Conservation (phyloP, 495 filamentous ascomycete genomes). For the Talaromyces trachyspermus region DNA sequence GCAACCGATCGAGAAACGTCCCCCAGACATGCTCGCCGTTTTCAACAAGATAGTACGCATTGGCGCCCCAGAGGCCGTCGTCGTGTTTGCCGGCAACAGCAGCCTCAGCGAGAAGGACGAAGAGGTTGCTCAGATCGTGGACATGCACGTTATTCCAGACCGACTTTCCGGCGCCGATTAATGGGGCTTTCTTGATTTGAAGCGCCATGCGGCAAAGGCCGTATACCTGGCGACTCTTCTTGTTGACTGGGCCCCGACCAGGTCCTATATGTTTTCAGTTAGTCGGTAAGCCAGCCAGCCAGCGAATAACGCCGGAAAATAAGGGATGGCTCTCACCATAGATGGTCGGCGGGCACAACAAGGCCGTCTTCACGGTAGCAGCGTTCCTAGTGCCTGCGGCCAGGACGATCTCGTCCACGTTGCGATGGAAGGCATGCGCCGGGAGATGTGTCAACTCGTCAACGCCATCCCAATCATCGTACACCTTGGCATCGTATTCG, state of each 20-base stretch:
- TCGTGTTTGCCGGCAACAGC: conserved; percentile 46
- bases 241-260: conserved; percentile 65
- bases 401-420: conserved; percentile 56
- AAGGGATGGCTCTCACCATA: conserved; percentile 42
- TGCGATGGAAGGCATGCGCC: conserved; percentile 47
- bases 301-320: not conserved
- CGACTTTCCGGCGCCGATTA: conserved; percentile 56
- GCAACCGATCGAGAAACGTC: conserved; percentile 56
- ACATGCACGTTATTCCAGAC: conserved; percentile 72
- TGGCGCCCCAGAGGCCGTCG: conserved; percentile 62
- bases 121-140: conserved; percentile 61
- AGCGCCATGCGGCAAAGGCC: conserved; percentile 48
- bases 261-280: conserved; percentile 14
- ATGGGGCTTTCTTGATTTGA: conserved; percentile 53
- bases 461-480: conserved; percentile 52
- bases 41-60: conserved; percentile 71
- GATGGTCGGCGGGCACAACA: conserved; percentile 73
- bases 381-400: conserved; percentile 29
- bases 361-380: conserved; percentile 53
- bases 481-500: conserved; percentile 45
- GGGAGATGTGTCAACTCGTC: conserved; percentile 51
- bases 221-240: conserved; percentile 58
- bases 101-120: conserved; percentile 57
- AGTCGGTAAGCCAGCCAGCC: too few relatives aligned
- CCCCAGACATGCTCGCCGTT: conserved; percentile 67